Percentiles rank a stretch among this genome's conserved stretches.
These are phyloP conservation scores for Phytopythium sindhum DNA, from an alignment of 352 stramenopile genomes.

Conservation along the genomic window DNA sequence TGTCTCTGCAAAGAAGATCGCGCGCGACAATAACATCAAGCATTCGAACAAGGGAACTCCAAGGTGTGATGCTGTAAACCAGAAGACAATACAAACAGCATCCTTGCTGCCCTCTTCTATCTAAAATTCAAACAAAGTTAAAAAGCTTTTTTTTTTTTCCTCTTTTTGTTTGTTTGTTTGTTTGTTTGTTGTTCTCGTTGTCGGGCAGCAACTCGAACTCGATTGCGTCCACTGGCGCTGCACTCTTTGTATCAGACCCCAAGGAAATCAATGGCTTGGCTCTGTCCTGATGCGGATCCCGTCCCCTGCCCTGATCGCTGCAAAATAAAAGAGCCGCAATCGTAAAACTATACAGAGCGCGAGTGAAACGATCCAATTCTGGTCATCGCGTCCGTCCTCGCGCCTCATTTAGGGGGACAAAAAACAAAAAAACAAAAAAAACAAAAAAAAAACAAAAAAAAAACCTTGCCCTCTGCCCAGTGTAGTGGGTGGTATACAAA, in stretches of 20 bases:
- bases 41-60: too few species aligned
- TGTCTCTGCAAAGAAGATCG: too few species aligned
- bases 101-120: background rate
- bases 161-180: background rate
- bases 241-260: background rate
- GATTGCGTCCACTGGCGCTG: background rate
- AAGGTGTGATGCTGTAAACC: background rate
- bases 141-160: background rate
- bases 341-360: background rate
- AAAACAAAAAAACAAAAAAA: too few species aligned
- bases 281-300: background rate
- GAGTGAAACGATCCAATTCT: background rate
- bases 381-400: background rate
- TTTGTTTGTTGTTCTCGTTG: too few species aligned
- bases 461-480: background rate
- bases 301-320: constrained; percentile 3
- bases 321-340: background rate
- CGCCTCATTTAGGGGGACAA: too few species aligned
- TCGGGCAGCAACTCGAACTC: too few species aligned
- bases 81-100: background rate
- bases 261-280: background rate
- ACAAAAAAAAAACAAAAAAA: background rate
- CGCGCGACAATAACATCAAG: too few species aligned
- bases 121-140: too few species aligned
- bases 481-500: background rate